Evolutionary conservation across 164 flowering plant genomes (phyloP), one percentile per base, ranked within the genome.

Genomic region (Protea cynaroides): DNA sequence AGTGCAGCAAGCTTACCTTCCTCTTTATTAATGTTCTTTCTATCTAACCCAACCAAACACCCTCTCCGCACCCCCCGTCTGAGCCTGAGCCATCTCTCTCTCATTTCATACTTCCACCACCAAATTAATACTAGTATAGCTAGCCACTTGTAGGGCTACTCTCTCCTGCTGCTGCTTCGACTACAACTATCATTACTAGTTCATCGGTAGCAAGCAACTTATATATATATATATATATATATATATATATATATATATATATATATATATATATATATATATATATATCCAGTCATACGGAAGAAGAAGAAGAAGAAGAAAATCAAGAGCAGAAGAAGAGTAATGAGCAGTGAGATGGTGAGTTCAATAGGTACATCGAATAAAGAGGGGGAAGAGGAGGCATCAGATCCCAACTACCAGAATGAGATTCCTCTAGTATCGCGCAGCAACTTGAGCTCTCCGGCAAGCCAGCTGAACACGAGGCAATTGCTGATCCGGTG

Each of bases 401-500:
- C 73, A 6, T 55, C 69, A 34, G 75, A 71, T 65, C 52, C 18
- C 52, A 15, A 49, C 52, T 49, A 49, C 52, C 49, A 44, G 15
- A 44, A 44, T 7, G 34, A 59, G 18, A 49, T 56, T 36, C 72
- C 70, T 17, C 64, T 44, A 24, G 61, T 69, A 18, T 59, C 74
- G 25, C 68, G 43, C 61, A 22, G 40, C 23, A 23, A 50, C 46
- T 54, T 67, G 74, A 24, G 71, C 15, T 23, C 79, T 0, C 62
- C 86, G 3, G 74, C 79, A 0, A 52, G 68, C 62, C 87, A 83
- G 4, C n/a, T n/a, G n/a, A 29, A 29, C 47, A 72, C 81, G 75
- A 87, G 95, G 29, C 89, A 85, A 60, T 60, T 92, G 17, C 86
- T 90, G 38, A 66, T 85, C 23, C 80, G 68, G 36, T 82, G 90